Evolutionary conservation across 805 yeast genomes (phyloP).

Genomic region (Cyberlindnera saturnus): DNA sequence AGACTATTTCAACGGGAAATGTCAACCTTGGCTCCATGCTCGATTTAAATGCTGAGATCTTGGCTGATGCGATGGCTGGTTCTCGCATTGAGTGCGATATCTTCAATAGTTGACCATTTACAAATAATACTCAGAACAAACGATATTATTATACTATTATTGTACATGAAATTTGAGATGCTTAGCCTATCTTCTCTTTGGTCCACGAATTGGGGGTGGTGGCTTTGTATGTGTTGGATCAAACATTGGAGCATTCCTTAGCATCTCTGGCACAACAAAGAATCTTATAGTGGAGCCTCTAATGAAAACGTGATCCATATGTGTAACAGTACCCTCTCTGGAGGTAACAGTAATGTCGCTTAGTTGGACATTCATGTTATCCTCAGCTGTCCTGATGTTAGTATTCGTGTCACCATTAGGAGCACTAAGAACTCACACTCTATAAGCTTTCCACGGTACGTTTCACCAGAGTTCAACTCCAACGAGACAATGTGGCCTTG

Average conservation of each 20-base stretch:
- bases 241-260: conserved; percentile 86
- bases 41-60: conserved; percentile 8
- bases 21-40: conserved; percentile 5
- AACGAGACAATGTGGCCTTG: conserved; percentile 82
- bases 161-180: background rate
- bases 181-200: conserved; percentile 29
- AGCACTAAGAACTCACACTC: conserved; percentile 40
- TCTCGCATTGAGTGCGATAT: conserved; percentile 20
- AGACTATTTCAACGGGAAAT: conserved; percentile 10
- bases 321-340: conserved; percentile 66
- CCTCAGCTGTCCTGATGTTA: conserved; percentile 41
- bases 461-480: conserved; percentile 80
- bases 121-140: background rate
- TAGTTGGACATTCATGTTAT: conserved; percentile 88
- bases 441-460: conserved; percentile 78
- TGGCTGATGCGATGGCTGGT: conserved; percentile 14
- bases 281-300: conserved; percentile 88
- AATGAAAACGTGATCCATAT: conserved; percentile 78
- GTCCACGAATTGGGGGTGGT: conserved; percentile 66
- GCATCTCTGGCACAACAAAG: conserved; percentile 82
- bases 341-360: conserved; percentile 76
- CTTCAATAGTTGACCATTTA: conserved; percentile 9
- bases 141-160: background rate
- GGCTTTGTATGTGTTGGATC: conserved; percentile 54
- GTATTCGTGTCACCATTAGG: background rate